Percentiles rank a stretch among this genome's conserved stretches.
phyloP scores from a whole-genome alignment of 345 rosid genomes.

The Populus simonii region DNA sequence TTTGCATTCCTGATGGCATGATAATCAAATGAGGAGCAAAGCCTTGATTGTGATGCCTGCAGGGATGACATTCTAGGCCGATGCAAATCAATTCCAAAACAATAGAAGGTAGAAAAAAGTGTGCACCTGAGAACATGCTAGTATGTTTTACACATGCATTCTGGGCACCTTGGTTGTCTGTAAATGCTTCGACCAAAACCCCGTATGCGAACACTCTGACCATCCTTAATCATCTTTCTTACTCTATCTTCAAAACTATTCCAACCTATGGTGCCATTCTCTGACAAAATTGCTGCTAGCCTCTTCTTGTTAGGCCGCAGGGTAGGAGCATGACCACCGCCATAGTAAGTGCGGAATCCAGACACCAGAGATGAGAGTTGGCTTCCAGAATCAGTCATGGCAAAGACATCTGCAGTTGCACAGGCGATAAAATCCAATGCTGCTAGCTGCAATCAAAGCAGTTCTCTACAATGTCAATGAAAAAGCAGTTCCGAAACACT shows the following conservation, averaged over 20 bases:
- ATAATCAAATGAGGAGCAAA: background rate
- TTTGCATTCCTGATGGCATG: background rate
- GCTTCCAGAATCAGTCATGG: conserved; percentile 96
- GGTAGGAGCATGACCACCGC: conserved; percentile 62
- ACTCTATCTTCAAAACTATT: conserved; percentile 54
- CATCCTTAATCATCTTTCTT: conserved; percentile 72
- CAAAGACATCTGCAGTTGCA: conserved; percentile 83
- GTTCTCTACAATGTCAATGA: background rate
- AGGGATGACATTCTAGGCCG: background rate
- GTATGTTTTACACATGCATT: conserved; percentile 62
- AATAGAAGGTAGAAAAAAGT: background rate
- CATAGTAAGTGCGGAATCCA: conserved; percentile 80
- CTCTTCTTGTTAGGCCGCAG: conserved; percentile 89
- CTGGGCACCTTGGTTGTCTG: conserved; percentile 77
- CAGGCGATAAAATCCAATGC: conserved; percentile 87
- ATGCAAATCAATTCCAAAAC: conserved; percentile 3
- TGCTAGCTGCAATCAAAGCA: conserved; percentile 55
- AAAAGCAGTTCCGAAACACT: background rate
- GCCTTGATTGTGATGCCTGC: background rate
- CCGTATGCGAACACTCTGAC: conserved; percentile 52
- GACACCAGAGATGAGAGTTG: conserved; percentile 87
- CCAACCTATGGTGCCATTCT: conserved; percentile 60
- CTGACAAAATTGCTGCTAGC: conserved; percentile 68
- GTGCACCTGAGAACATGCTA: conserved; percentile 4
- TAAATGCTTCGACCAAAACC: conserved; percentile 77